A percentile compares a stretch with the other conserved stretches of the same genome.
phyloP scores from a whole-genome alignment of 805 yeast genomes.

The Candida silvicultrix region DNA sequence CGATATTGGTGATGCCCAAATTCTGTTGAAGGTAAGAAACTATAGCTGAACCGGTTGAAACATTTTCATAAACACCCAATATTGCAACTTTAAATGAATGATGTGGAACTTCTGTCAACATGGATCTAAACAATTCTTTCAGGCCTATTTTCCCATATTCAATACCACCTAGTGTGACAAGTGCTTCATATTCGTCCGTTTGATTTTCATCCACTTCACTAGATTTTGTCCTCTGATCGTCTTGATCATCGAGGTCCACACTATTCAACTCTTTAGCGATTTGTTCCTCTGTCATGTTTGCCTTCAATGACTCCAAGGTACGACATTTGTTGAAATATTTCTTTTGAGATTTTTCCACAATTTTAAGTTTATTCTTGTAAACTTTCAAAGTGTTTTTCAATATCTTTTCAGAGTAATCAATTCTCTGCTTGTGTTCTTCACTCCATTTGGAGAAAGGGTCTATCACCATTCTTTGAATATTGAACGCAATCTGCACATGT shows the following conservation, averaged over 20 bases:
- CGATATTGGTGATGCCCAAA: slow-evolving; percentile 37
- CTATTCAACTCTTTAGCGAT: slow-evolving; percentile 20
- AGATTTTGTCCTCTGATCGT: background rate
- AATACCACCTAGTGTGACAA: slow-evolving; percentile 28
- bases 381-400: slow-evolving; percentile 44
- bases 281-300: slow-evolving; percentile 40
- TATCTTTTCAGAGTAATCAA: slow-evolving; percentile 52
- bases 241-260: slow-evolving; percentile 8
- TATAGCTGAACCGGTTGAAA: slow-evolving; percentile 55
- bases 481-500: slow-evolving; percentile 56
- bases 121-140: slow-evolving; percentile 33
- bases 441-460: slow-evolving; percentile 75
- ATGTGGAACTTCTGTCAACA: slow-evolving; percentile 46
- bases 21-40: slow-evolving; percentile 52
- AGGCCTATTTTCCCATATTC: slow-evolving; percentile 33
- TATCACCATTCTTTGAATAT: slow-evolving; percentile 53
- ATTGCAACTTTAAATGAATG: slow-evolving; percentile 56
- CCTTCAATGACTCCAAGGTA: slow-evolving; percentile 57
- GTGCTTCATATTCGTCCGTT: slow-evolving; percentile 15
- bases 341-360: slow-evolving; percentile 52
- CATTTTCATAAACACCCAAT: slow-evolving; percentile 59
- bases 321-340: slow-evolving; percentile 76
- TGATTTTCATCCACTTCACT: slow-evolving; percentile 18
- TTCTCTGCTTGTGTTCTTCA: slow-evolving; percentile 59
- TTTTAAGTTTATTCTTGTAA: slow-evolving; percentile 40